Evolutionary conservation across 2,329 filamentous ascomycete species (phyloP).

Genomic region (Hypoxylon sp.): DNA sequence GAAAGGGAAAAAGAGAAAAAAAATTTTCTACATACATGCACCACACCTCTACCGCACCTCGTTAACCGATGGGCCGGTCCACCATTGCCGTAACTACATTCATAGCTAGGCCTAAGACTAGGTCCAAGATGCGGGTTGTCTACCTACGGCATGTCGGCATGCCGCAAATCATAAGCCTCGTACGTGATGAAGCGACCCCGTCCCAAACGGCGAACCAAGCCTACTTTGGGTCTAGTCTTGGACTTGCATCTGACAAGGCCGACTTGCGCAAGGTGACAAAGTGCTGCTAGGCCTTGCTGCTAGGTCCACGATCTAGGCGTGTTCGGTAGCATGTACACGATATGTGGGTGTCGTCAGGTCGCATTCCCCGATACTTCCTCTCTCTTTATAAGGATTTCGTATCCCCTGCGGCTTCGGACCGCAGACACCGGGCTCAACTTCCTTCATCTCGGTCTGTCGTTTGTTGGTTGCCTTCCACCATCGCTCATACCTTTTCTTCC

Average conservation of each 20-base stretch:
- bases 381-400: conserved; percentile 32
- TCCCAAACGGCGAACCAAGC: conserved; percentile 16
- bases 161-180: conserved; percentile 25
- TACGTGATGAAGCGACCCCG: neutral
- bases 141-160: conserved; percentile 23
- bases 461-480: conserved; percentile 5
- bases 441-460: conserved; percentile 15
- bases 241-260: conserved; percentile 17
- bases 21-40: conserved; percentile 23
- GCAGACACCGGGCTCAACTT: conserved; percentile 4
- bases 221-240: conserved; percentile 15
- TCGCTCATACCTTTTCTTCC: conserved; percentile 3
- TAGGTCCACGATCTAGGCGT: conserved; percentile 26
- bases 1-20: too few relatives aligned
- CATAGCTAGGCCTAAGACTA: neutral
- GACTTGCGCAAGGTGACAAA: conserved; percentile 20
- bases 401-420: conserved; percentile 7
- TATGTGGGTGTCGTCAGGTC: conserved; percentile 33
- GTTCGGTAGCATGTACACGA: conserved; percentile 15
- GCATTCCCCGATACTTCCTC: conserved; percentile 12
- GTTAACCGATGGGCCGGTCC: conserved; percentile 8
- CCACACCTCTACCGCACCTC: conserved; percentile 17
- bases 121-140: conserved; percentile 1
- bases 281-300: too few relatives aligned
- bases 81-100: conserved; percentile 12